Evolutionary conservation across 2,329 filamentous ascomycete species (phyloP).

Genomic region (Fusarium kyushuense): DNA sequence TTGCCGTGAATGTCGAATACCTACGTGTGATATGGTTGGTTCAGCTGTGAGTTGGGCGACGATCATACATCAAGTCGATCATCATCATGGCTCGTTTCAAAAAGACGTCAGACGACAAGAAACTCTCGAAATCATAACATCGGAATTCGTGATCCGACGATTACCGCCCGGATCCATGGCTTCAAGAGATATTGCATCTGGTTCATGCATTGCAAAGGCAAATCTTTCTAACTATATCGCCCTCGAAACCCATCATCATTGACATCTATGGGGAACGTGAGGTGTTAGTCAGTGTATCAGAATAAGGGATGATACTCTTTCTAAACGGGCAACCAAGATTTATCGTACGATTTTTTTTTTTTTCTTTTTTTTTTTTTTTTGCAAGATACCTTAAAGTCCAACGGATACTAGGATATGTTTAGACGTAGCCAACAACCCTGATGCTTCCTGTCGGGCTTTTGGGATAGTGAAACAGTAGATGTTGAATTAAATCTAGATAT

Average conservation of each 20-base stretch:
- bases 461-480: constrained; percentile 1
- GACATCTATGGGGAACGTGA: background rate
- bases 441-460: background rate
- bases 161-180: background rate
- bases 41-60: background rate
- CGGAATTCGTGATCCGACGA: background rate
- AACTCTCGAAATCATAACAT: background rate
- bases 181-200: background rate
- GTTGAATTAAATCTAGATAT: background rate
- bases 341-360: constrained; percentile 14
- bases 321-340: background rate
- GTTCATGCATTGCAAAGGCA: background rate
- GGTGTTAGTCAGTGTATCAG: background rate
- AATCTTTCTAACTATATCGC: background rate
- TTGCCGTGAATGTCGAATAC: background rate
- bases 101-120: background rate
- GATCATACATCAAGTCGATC: background rate
- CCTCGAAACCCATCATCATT: background rate
- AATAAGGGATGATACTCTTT: background rate
- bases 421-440: too few relatives aligned
- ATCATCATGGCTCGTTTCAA: background rate
- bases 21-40: background rate
- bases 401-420: background rate
- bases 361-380: constrained; percentile 5
- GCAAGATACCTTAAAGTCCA: background rate